phyloP scores from a whole-genome alignment of 129 eudicot genomes.

The Chrysanthemum makinoi region DNA sequence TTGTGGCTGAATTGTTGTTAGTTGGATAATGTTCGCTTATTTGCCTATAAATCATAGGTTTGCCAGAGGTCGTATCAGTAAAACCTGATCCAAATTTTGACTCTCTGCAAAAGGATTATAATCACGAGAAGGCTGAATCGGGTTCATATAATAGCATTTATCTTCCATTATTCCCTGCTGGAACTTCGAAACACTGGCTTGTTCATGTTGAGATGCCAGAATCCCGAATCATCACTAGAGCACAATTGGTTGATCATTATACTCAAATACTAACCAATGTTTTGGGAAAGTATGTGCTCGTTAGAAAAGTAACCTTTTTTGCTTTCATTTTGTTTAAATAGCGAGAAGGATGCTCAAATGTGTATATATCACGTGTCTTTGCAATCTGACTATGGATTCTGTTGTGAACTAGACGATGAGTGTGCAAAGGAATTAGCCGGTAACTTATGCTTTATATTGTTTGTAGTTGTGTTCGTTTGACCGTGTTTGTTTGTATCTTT shows the following conservation, averaged over 20 bases:
- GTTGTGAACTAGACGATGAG: constrained; percentile 78
- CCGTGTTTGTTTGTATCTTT: background rate
- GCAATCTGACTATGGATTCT: constrained; percentile 69
- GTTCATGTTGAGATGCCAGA: constrained; percentile 61
- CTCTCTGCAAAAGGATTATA: constrained; percentile 51
- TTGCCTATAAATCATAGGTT: constrained; percentile 41
- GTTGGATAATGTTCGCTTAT: constrained; percentile 7
- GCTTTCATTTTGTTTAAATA: constrained; percentile 20
- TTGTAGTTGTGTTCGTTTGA: background rate
- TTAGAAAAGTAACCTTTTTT: constrained; percentile 1
- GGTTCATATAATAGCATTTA: constrained; percentile 4
- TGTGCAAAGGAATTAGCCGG: constrained; percentile 70
- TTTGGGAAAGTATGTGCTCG: constrained; percentile 59
- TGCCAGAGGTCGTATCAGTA: constrained; percentile 68
- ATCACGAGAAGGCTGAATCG: background rate
- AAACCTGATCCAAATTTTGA: constrained; percentile 62
- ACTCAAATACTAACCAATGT: constrained; percentile 55
- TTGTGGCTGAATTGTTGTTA: background rate
- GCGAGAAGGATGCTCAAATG: constrained; percentile 94
- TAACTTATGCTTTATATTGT: constrained; percentile 17
- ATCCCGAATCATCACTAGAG: constrained; percentile 46
- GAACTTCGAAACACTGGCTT: constrained; percentile 64
- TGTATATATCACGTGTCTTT: constrained; percentile 76
- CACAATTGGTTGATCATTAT: constrained; percentile 71
- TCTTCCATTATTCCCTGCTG: constrained; percentile 50